Evolutionary conservation across 768 basidiomycete species (phyloP), one percentile per base, ranked within the genome.

Genomic region (Mycena kentingensis): DNA sequence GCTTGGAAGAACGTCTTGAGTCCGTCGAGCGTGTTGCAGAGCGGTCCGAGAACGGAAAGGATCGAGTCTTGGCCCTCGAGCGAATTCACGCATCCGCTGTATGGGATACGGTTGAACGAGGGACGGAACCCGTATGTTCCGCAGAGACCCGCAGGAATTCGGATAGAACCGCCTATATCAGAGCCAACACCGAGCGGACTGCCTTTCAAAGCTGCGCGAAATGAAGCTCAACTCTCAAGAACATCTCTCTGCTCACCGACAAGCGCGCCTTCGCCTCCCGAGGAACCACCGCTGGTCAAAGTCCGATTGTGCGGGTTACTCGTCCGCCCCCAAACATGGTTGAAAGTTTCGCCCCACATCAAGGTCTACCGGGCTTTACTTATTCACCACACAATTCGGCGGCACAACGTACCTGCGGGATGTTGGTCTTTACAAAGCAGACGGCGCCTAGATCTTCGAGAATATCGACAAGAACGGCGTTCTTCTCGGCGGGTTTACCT

Each of bases 191-290:
- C 77, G 11, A 79, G 60, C 0, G 75, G 72, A 46, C 77, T 73
- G 25, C 78, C 78, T 53, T 65, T 73, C n/a, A 78, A 57, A 11
- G 76, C 78, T 77, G 38, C 26, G 21, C n/a, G n/a, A 25, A 25
- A 44, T 32, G 15, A 47, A 31, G 46, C 11, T 13, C 8, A 35
- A 16, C 18, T 12, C 19, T 37, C 3, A 12, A 11, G 24, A 27
- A 15, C 22, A 28, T 13, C 4, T 32, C 31, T 12, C 24, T 2
- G 22, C 65, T 75, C 60, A 63, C 83, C 84, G 36, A 93, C 60
- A 6, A 94, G 76, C 1, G 91, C 88, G 35, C 87, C 88, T 71
- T 94, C 93, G 28, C 92, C 93, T 5, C 93, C 93, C 3, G 87
- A 89, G 0, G 90, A 93, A 2, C 93, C 93, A 11, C 92, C 91